phyloP scores from a whole-genome alignment of 2,329 filamentous ascomycete genomes.

The Talaromyces atroroseus region DNA sequence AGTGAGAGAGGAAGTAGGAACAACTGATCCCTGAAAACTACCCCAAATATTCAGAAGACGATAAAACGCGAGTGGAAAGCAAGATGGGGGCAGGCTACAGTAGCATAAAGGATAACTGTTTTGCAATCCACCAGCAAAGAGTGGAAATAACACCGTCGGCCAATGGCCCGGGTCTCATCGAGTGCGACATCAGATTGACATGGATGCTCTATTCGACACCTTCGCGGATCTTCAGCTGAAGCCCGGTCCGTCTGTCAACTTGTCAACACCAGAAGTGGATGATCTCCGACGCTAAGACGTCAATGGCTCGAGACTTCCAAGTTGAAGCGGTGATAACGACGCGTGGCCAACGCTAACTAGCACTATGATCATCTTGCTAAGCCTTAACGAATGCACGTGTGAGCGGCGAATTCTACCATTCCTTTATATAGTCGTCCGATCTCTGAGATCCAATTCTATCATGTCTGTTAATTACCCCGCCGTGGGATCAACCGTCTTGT shows the following conservation, averaged over 20 bases:
- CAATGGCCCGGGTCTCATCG: background rate
- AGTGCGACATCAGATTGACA: background rate
- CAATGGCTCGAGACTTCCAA: background rate
- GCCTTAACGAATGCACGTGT: slow-evolving; percentile 6
- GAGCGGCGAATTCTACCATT: background rate
- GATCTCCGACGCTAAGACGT: slow-evolving; percentile 3
- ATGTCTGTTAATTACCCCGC: background rate
- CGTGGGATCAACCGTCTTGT: background rate
- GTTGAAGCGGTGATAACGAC: background rate
- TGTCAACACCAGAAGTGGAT: background rate
- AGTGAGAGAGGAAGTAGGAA: no score
- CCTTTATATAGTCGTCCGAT: background rate
- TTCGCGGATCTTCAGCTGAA: background rate
- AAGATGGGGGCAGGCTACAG: no score
- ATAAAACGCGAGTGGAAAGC: no score
- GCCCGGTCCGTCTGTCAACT: background rate
- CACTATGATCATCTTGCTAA: slow-evolving; percentile 1
- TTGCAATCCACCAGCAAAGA: background rate
- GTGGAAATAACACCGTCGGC: background rate
- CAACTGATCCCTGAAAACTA: no score
- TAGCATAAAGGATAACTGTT: no score
- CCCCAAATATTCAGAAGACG: no score
- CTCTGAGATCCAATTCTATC: background rate
- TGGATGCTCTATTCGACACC: background rate
- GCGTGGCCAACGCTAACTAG: background rate